A percentile compares a stretch with the other conserved stretches of the same genome.
Evolutionary conservation across 139 green algal genomes (phyloP).

Genomic region (Chlorella sp.): DNA sequence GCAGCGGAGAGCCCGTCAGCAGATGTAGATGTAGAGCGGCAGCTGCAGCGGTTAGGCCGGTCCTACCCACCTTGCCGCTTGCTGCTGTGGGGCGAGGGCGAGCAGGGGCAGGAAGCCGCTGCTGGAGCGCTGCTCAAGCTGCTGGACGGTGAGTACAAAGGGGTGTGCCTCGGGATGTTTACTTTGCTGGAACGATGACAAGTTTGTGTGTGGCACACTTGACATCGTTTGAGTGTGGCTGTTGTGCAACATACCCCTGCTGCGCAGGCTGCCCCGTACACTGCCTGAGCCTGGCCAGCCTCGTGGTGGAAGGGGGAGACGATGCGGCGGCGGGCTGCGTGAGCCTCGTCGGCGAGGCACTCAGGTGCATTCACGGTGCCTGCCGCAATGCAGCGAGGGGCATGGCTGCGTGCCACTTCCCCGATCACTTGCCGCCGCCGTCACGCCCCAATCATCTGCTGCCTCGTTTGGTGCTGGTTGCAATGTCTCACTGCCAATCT

Average conservation of each 20-base stretch:
- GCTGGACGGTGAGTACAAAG: slow-evolving; percentile 25
- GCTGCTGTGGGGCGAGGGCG: slow-evolving; percentile 49
- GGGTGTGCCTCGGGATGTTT: too few relatives aligned
- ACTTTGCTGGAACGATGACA: too few relatives aligned
- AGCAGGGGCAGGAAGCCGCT: slow-evolving; percentile 44
- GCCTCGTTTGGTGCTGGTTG: too few relatives aligned
- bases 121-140: slow-evolving; percentile 49
- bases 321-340: slow-evolving; percentile 35
- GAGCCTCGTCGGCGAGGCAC: slow-evolving; percentile 10
- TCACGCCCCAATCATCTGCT: too few relatives aligned
- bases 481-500: too few relatives aligned
- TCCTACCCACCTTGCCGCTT: slow-evolving; percentile 36
- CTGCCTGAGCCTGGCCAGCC: slow-evolving; percentile 51
- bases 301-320: slow-evolving; percentile 39
- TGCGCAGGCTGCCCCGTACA: slow-evolving; percentile 37
- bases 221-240: too few relatives aligned
- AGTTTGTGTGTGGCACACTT: too few relatives aligned
- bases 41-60: not conserved
- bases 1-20: too few relatives aligned
- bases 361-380: not conserved
- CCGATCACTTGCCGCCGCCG: too few relatives aligned
- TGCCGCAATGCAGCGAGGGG: not conserved
- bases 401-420: too few relatives aligned
- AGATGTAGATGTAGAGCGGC: not conserved
- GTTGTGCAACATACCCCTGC: too few relatives aligned